Evolutionary conservation across 139 green algal genomes (phyloP).

Genomic region (Limnomonas spitsbergensis): DNA sequence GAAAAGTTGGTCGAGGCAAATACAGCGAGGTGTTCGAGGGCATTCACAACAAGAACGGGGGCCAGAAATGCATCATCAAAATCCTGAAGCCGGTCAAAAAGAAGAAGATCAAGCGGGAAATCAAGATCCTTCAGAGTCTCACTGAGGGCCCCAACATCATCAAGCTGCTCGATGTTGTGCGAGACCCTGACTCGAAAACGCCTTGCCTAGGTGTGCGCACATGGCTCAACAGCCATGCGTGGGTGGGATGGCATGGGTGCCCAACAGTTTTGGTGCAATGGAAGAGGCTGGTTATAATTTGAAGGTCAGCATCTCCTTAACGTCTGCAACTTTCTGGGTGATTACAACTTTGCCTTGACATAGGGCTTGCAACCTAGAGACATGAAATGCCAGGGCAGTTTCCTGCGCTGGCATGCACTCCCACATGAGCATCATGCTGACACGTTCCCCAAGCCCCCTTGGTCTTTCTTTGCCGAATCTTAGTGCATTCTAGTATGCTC

Average conservation of each 20-base stretch:
- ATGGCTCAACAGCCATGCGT: background rate
- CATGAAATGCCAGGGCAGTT: too few relatives aligned
- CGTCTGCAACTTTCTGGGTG: too few relatives aligned
- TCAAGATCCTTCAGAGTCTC: conserved; percentile 95
- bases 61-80: conserved; percentile 92
- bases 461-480: too few relatives aligned
- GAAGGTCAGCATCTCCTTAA: conserved; percentile 42
- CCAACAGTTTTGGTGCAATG: background rate
- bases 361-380: too few relatives aligned
- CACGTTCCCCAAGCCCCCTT: too few relatives aligned
- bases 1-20: conserved; percentile 95
- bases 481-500: too few relatives aligned
- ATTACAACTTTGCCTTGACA: too few relatives aligned
- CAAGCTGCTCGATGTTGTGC: conserved; percentile 90
- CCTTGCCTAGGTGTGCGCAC: conserved; percentile 37
- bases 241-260: background rate
- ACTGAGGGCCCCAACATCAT: conserved; percentile 91
- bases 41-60: conserved; percentile 61
- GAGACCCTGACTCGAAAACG: conserved; percentile 59
- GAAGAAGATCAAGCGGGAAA: conserved; percentile 89
- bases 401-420: too few relatives aligned
- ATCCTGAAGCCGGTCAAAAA: conserved; percentile 28
- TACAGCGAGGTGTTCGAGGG: conserved; percentile 99
- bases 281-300: conserved; percentile 80
- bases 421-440: too few relatives aligned